Percentiles rank a stretch among this genome's conserved stretches.
These are phyloP conservation scores for Sequoiadendron giganteum DNA, from an alignment of 75 land plant species.

Conservation along the genomic window DNA sequence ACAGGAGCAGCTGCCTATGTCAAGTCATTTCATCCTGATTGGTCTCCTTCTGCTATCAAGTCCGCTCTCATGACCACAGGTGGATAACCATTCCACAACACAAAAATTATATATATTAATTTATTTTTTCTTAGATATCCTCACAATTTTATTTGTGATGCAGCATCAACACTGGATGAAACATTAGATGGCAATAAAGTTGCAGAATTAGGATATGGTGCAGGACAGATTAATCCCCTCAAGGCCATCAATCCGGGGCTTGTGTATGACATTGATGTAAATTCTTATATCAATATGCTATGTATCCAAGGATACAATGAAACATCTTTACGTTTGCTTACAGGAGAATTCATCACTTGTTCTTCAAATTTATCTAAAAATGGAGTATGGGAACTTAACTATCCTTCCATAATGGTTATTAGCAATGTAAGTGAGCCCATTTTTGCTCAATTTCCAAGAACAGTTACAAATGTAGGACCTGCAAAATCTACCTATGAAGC, in stretches of 20 bases:
- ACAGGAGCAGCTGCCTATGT: conserved; percentile 10
- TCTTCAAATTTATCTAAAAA: background rate
- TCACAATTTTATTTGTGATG: background rate
- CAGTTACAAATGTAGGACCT: conserved; percentile 54
- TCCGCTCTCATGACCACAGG: conserved; percentile 19
- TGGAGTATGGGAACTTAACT: conserved; percentile 39
- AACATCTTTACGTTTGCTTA: conserved; percentile 14
- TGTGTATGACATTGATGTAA: conserved; percentile 4
- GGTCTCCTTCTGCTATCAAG: conserved; percentile 29
- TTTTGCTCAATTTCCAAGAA: conserved; percentile 13
- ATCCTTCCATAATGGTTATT: conserved; percentile 48
- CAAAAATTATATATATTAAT: background rate
- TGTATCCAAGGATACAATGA: conserved; percentile 37
- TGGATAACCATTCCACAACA: background rate
- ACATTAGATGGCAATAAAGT: background rate
- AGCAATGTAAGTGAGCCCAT: background rate
- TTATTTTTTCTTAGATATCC: background rate
- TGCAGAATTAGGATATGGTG: conserved; percentile 16
- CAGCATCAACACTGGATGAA: background rate
- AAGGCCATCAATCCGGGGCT: conserved; percentile 20
- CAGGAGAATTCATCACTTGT: conserved; percentile 26
- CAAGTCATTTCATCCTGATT: conserved; percentile 6
- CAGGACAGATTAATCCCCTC: conserved; percentile 13
- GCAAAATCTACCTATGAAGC: conserved; percentile 30
- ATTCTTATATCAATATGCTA: conserved; percentile 21